Conservation (phyloP, 1,284 basidiomycete species). For the Trametes polyzona region DNA sequence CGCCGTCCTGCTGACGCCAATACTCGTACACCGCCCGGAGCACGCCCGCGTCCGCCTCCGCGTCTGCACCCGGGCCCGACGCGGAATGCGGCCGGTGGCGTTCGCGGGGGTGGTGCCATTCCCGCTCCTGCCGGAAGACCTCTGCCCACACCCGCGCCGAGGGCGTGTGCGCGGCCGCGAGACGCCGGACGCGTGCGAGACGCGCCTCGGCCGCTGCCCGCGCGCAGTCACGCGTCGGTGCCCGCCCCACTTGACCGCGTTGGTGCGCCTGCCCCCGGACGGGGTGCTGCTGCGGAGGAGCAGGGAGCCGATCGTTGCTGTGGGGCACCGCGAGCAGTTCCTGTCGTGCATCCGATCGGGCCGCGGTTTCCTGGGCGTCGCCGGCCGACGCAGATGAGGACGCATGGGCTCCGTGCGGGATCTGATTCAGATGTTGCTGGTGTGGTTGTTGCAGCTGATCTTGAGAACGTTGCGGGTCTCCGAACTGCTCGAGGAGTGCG, state of each 20-base stretch:
- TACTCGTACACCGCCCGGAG: constrained; percentile 44
- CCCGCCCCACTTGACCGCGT: not conserved
- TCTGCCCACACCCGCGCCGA: constrained; percentile 49
- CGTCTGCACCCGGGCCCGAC: constrained; percentile 15
- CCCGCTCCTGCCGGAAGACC: constrained; percentile 41
- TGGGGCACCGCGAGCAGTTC: no score
- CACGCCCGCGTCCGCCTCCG: constrained; percentile 33
- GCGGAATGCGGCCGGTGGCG: not conserved
- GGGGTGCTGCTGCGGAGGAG: constrained; percentile 10
- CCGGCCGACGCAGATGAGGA: not conserved
- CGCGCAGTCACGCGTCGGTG: constrained; percentile 1
- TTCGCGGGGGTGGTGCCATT: no score
- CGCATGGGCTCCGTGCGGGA: not conserved
- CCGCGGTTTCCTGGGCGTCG: no score
- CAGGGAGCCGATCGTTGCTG: constrained; percentile 3
- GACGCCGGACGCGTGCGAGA: constrained; percentile 43
- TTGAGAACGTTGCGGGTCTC: not conserved
- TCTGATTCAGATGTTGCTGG: not conserved
- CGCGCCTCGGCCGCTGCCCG: constrained; percentile 31
- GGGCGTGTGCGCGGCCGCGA: constrained; percentile 47
- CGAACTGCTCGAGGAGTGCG: constrained; percentile 28
- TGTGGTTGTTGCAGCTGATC: not conserved
- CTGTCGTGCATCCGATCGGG: not conserved
- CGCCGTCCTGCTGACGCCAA: constrained; percentile 46
- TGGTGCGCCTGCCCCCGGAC: constrained; percentile 13